A percentile compares a stretch with the other conserved stretches of the same genome.
phyloP scores from a whole-genome alignment of 495 filamentous ascomycete species.

The Physcia stellaris region DNA sequence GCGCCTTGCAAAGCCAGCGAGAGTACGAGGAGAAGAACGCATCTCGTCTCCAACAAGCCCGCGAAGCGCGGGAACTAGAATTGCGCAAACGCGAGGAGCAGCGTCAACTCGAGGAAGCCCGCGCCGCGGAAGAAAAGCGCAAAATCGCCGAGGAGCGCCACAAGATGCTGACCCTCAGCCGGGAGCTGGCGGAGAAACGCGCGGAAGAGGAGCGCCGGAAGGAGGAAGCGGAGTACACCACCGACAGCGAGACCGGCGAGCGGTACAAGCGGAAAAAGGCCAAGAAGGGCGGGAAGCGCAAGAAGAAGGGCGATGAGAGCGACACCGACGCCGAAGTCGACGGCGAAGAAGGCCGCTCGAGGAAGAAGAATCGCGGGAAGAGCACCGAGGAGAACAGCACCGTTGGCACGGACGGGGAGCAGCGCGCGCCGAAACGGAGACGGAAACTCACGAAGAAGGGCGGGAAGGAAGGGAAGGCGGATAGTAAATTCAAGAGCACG shows the following conservation, averaged over 20 bases:
- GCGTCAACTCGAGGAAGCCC: slow-evolving; percentile 46
- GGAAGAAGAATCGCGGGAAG: slow-evolving; percentile 21
- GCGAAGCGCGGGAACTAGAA: slow-evolving; percentile 64
- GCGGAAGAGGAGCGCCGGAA: slow-evolving; percentile 57
- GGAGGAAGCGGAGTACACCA: slow-evolving; percentile 58
- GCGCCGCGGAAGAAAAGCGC: slow-evolving; percentile 53
- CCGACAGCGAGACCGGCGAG: slow-evolving; percentile 64
- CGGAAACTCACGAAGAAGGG: slow-evolving; percentile 43
- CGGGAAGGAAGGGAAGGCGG: slow-evolving; percentile 17
- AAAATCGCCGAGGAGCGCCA: slow-evolving; percentile 73
- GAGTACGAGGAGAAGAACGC: slow-evolving; percentile 93
- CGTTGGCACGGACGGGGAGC: slow-evolving; percentile 7
- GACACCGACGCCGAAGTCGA: slow-evolving; percentile 37
- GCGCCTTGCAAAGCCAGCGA: slow-evolving; percentile 65
- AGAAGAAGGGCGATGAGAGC: slow-evolving; percentile 56
- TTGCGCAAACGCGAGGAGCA: slow-evolving; percentile 59
- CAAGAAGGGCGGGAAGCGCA: slow-evolving; percentile 35
- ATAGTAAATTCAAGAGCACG: slow-evolving; percentile 73
- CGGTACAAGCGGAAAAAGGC: slow-evolving; percentile 59
- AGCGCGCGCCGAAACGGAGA: slow-evolving; percentile 24
- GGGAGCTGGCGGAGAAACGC: slow-evolving; percentile 52
- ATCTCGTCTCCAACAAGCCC: slow-evolving; percentile 61
- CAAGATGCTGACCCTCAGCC: slow-evolving; percentile 60
- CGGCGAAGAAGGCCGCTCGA: slow-evolving; percentile 22
- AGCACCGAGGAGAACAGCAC: slow-evolving; percentile 4